Evolutionary conservation across 169 alveolate genomes (phyloP), one percentile per base, ranked within the genome.

Genomic region (Cryptosporidium viatorum): DNA sequence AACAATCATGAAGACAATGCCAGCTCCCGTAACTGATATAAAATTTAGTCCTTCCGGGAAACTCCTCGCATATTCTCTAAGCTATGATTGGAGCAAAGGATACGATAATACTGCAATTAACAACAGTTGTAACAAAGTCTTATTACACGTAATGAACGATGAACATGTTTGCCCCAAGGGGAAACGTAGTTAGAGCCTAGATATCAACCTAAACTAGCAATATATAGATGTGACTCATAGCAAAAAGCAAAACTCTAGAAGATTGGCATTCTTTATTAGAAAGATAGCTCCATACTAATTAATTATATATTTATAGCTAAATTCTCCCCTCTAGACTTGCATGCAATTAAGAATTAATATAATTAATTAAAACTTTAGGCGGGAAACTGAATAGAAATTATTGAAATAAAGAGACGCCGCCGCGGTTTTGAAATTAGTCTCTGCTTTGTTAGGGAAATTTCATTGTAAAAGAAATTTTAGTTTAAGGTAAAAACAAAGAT

Each of bases 51-150:
- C 86, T 70, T 84, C 92, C 71, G 97, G 97, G 12, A 91, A 91
- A 69, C 84, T 94, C 43, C 93, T 94, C 18, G 98, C 98, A 35
- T 94, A 93, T 74, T 93, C 96, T 3, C 74, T 71, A 52, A 94
- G 96, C 60, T 94, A 94, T 85, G 97, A 94, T 91, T 95, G 97
- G 96, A 92, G 95, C 71, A 87, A 91, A 59, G 94, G 94, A 9
- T 91, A 92, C 43, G 94, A 92, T 87, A 71, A 31, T 26, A 62
- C 89, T 31, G 89, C 89, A 2, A 80, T 80, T 21, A 80, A 65
- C 51, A 80, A 80, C 31, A 80, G 89, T 21, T 80, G 89, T 29
- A 80, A 80, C 68, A 80, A 80, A 35, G 89, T 80, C 26, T 23
- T 80, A 26, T 21, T 80, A 29, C 89, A 80, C 51, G 89, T 80